Percentiles rank a stretch among this genome's conserved stretches.
phyloP scores from a whole-genome alignment of 345 rosid genomes.

The Pseudoturritis turrita region DNA sequence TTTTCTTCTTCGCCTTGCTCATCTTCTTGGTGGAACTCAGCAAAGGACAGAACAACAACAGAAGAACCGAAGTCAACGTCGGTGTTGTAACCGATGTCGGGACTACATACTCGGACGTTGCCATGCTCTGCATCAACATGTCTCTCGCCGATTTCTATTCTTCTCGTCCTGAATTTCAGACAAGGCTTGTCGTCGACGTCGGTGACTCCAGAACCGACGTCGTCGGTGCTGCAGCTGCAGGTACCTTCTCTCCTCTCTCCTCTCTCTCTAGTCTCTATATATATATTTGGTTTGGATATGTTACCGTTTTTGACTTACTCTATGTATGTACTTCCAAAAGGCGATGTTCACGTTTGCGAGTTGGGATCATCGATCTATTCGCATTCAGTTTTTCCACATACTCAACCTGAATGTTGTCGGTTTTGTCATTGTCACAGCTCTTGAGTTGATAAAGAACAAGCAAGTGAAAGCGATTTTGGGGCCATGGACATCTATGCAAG shows the following conservation, averaged over 20 bases:
- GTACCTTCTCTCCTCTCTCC: conserved; percentile 17
- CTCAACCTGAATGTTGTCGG: neutral
- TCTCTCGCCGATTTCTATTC: conserved; percentile 53
- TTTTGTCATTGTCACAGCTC: conserved; percentile 28
- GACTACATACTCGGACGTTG: conserved; percentile 3
- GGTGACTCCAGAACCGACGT: conserved; percentile 43
- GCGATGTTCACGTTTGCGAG: no score
- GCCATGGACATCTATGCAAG: conserved; percentile 37
- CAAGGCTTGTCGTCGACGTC: conserved; percentile 38
- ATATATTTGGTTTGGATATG: neutral
- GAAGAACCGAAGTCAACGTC: conserved; percentile 34
- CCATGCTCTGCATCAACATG: conserved; percentile 46
- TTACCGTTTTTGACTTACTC: no score
- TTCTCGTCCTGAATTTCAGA: conserved; percentile 31
- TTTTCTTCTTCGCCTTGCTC: neutral
- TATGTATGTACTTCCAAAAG: no score
- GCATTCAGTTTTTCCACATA: no score
- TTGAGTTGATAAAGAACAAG: conserved; percentile 44
- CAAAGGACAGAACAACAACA: conserved; percentile 20
- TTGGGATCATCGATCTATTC: no score
- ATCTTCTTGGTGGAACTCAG: neutral
- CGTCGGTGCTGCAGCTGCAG: conserved; percentile 53
- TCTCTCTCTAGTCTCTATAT: neutral
- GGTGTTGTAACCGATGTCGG: conserved; percentile 52
- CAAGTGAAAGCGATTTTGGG: conserved; percentile 54